Evolutionary conservation across 768 basidiomycete species (phyloP).

Genomic region (Lactarius indigo): DNA sequence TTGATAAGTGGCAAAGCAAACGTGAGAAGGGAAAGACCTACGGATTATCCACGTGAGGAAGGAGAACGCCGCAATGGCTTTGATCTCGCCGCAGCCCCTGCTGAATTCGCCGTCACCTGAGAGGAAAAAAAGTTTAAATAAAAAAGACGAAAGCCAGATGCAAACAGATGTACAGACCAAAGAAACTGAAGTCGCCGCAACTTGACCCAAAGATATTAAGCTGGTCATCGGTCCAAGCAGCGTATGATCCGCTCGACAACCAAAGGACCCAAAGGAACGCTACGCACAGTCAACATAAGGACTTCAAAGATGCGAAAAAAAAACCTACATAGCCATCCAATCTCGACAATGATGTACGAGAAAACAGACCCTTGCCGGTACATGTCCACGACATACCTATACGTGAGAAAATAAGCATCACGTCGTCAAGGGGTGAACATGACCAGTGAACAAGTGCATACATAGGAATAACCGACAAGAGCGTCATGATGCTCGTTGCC

Average conservation of each 20-base stretch:
- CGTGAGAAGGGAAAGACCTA: conserved; percentile 22
- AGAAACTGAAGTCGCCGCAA: conserved; percentile 20
- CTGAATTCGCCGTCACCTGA: not conserved
- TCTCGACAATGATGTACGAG: conserved; percentile 39
- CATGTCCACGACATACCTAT: conserved; percentile 37
- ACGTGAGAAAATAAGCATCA: not conserved
- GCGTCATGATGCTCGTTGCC: conserved; percentile 30
- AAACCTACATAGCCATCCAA: conserved; percentile 37
- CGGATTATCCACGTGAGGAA: conserved; percentile 38
- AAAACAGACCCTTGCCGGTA: conserved; percentile 37
- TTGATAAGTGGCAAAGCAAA: not conserved
- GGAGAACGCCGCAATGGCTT: conserved; percentile 36
- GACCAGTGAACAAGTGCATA: conserved; percentile 3
- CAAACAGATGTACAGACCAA: not conserved
- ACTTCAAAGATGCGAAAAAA: not conserved
- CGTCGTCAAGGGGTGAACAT: not conserved
- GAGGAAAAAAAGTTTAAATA: not conserved
- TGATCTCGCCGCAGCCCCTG: conserved; percentile 31
- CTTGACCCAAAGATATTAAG: not conserved
- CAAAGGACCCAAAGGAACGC: conserved; percentile 38
- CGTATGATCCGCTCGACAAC: conserved; percentile 36
- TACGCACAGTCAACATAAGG: conserved; percentile 16
- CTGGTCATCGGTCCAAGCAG: conserved; percentile 25
- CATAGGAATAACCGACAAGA: conserved; percentile 34
- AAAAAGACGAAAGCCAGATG: not conserved